Base-by-base conservation (phyloP, 345 rosid species). In the Gossypioides kirkii region DNA sequence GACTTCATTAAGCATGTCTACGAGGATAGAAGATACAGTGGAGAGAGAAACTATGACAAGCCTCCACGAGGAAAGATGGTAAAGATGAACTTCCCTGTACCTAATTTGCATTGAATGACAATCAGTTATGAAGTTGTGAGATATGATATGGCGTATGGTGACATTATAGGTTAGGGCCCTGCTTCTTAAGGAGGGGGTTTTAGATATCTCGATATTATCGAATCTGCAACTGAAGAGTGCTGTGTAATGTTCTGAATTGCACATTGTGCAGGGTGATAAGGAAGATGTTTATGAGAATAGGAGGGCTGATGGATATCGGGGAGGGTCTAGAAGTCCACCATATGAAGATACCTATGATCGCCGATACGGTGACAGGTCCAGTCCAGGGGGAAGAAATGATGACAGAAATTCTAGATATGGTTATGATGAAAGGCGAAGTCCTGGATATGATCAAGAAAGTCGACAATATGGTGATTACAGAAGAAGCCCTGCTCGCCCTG, bases 1-100 rank as follows among this genome's bases (percentile, higher is more conserved):
- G 91, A 88, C 74, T 95, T 93, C 71, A 88, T 95, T 71, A 95
- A 90, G 77, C 98, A 95, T 82, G 91, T 87, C 20, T 95, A 92
- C 73, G 98, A 14, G n/a, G 62, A 59, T 26, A 59, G 62, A 59
- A 59, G 62, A 26, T 59, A 25, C 38, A 59, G 41, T 10, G 93
- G 94, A 67, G 98, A 87, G 61, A 90, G 82, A 82, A 86, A 77
- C 79, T 83, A 74, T 74, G 98, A 90, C 73, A 95, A 85, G 86
- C 92, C 96, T 86, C 96, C 90, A 61, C 89, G 85, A 78, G 84
- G 60, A 71, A 90, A 84, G 71, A 81, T 76, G 92, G 98, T 94
- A 74, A 32, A 59, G 38, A 59, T 59, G 32, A 36, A 20, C 8
- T 13, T 25, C 9, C 62, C 17, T 26, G 26, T 59, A 25, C 62